These are phyloP conservation scores for Colletotrichum sp. DNA, from an alignment of 2,329 filamentous ascomycete species.

Conservation along the genomic window DNA sequence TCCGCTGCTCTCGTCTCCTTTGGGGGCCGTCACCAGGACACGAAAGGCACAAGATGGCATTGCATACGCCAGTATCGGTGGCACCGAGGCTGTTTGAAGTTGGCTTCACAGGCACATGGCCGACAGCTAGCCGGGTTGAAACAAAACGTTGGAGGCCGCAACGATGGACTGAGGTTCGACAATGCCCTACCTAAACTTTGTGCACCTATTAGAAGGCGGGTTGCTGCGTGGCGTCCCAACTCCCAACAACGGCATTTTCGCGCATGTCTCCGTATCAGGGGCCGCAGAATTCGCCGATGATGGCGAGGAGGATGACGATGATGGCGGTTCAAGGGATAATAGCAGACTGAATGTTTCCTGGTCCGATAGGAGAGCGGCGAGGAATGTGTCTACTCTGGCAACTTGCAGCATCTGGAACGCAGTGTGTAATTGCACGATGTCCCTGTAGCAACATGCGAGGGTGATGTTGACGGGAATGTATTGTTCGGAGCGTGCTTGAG, in stretches of 20 bases:
- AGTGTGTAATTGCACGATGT: background rate
- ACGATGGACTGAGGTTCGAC: background rate
- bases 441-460: background rate
- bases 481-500: background rate
- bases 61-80: background rate
- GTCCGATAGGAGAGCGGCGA: background rate
- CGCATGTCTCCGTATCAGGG: background rate
- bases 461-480: background rate
- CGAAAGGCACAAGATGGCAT: background rate
- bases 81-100: background rate
- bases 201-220: background rate
- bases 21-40: background rate
- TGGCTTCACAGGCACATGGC: background rate
- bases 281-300: background rate
- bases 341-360: background rate
- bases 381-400: background rate
- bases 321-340: background rate
- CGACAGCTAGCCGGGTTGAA: background rate
- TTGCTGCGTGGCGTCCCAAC: background rate
- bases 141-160: background rate
- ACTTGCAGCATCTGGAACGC: background rate
- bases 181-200: background rate
- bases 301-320: background rate
- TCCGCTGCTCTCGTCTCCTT: background rate
- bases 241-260: background rate